These are phyloP conservation scores for Colletotrichum musae DNA, from an alignment of 2,329 filamentous ascomycete genomes.

Conservation along the genomic window DNA sequence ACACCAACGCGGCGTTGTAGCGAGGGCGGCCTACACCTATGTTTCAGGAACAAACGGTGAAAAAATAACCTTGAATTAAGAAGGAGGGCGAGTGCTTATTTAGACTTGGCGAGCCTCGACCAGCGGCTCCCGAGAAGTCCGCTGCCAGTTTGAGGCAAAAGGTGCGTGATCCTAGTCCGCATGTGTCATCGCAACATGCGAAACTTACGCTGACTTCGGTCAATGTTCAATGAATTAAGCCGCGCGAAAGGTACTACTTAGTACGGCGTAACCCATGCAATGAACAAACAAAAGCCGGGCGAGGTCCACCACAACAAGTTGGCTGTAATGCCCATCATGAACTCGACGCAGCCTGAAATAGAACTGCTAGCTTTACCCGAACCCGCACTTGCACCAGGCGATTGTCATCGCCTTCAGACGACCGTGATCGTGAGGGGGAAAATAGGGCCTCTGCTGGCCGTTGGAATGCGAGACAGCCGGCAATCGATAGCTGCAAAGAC, in stretches of 20 bases:
- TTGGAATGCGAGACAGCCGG: no score
- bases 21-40: slow-evolving; percentile 14
- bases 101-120: slow-evolving; percentile 19
- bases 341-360: neutral
- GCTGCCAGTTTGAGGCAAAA: neutral
- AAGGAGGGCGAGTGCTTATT: slow-evolving; percentile 27
- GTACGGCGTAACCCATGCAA: no score
- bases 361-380: neutral
- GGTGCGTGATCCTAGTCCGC: neutral
- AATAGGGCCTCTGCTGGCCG: no score
- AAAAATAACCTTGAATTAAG: slow-evolving; percentile 35
- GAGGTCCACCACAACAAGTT: neutral
- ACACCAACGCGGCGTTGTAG: slow-evolving; percentile 3
- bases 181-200: no score
- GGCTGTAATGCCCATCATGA: neutral
- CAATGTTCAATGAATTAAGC: neutral
- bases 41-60: slow-evolving; percentile 21
- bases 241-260: neutral
- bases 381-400: neutral
- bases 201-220: neutral
- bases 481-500: no score
- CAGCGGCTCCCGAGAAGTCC: neutral
- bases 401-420: no score
- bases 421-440: no score
- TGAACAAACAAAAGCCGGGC: no score